Base-by-base conservation (phyloP, 805 yeast genomes). In the Yamadazyma takamatsuzukensis region DNA sequence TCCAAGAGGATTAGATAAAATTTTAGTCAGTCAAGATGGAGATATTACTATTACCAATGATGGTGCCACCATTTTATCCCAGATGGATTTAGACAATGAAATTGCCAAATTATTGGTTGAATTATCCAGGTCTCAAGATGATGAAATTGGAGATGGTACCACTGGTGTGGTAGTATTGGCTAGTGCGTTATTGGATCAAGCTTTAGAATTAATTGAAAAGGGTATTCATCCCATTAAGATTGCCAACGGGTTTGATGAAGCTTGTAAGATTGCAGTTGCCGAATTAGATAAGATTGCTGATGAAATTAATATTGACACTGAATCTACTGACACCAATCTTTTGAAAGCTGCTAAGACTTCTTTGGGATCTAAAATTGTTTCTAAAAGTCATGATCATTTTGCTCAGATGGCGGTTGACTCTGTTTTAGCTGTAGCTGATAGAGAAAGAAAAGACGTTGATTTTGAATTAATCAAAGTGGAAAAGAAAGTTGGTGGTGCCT, bases 141-240 rank as follows among this genome's bases (percentile, higher is more conserved):
- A 93, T 57, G 97, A 90, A 64, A 87, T 90, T 56, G 98, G 98
- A 36, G 98, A 90, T 59, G 98, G 98, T 54, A 93, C 99, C 18
- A 93, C 99, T 4, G 97, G 97, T 54, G 99, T 93, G 18, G 97
- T 93, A 33, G 97, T 93, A 2, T 68, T 93, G 32, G 97, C 98
- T 1, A 84, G 96, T 45, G 95, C 97, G 2, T 68, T 93, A 43
- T 70, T 93, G 38, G 97, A 90, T 58, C 96, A 93, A 64, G 97
- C 98, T 3, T 63, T 83, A 36, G 97, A 88, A 54, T 75, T 93
- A 43, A 89, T 93, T 45, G 97, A 93, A 53, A 87, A 85, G 66
- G 97, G 97, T 36, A 89, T 93, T 43, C 99, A 93, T 54, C 98
- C 99, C 29, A 87, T 93, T 47, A 83, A 90, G 54, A 80, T 93